These are phyloP conservation scores for Penicillium olsonii DNA, from an alignment of 2,329 filamentous ascomycete genomes.

Conservation along the genomic window DNA sequence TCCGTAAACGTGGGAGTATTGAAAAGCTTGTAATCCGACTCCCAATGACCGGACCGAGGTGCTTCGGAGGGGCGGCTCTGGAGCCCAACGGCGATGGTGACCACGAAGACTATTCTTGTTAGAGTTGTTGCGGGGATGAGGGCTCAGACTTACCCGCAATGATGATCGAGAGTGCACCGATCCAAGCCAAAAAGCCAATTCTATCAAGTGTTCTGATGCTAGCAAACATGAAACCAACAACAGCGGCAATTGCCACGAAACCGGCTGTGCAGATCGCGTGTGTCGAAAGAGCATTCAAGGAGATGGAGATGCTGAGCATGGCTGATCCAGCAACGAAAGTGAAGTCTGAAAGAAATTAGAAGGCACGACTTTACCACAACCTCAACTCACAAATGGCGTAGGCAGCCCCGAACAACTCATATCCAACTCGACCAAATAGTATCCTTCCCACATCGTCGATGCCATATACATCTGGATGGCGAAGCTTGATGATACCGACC, in stretches of 20 bases:
- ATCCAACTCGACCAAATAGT: conserved; percentile 55
- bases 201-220: conserved; percentile 39
- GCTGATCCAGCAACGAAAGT: conserved; percentile 44
- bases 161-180: conserved; percentile 23
- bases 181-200: conserved; percentile 37
- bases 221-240: conserved; percentile 23
- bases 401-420: conserved; percentile 46
- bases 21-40: conserved; percentile 30
- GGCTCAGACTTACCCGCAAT: conserved; percentile 16
- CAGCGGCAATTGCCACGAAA: conserved; percentile 23
- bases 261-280: conserved; percentile 34
- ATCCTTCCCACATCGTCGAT: conserved; percentile 59
- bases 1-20: conserved; percentile 22
- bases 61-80: conserved; percentile 37
- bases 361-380: neutral
- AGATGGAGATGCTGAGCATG: conserved; percentile 45
- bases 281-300: conserved; percentile 40
- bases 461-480: conserved; percentile 57
- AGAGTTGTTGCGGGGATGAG: neutral
- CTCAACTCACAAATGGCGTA: neutral
- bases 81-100: conserved; percentile 31
- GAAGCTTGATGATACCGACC: conserved; percentile 53
- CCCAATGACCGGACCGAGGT: conserved; percentile 28
- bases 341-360: conserved; percentile 22
- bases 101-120: conserved; percentile 22